These are phyloP conservation scores for Fusarium proliferatum DNA, from an alignment of 2,329 filamentous ascomycete species.

Conservation along the genomic window DNA sequence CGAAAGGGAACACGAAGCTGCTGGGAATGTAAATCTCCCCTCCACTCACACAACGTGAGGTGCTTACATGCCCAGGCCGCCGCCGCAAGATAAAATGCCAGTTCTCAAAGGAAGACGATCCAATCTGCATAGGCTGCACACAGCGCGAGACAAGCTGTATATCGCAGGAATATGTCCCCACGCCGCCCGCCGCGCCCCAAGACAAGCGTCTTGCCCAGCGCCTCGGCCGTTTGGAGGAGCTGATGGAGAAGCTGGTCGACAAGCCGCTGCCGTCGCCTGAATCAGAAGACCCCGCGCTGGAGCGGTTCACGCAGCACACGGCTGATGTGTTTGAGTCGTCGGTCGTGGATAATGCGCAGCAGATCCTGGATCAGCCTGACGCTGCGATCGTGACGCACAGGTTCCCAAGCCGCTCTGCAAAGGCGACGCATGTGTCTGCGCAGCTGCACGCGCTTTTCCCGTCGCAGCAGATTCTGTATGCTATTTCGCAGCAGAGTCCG, in stretches of 20 bases:
- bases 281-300: slow-evolving; percentile 5
- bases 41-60: neutral
- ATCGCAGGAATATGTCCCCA: slow-evolving; percentile 59
- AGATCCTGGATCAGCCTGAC: slow-evolving; percentile 15
- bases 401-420: slow-evolving; percentile 10
- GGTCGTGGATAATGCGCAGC: slow-evolving; percentile 34
- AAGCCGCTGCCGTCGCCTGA: slow-evolving; percentile 40
- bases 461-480: slow-evolving; percentile 33
- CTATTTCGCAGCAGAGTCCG: slow-evolving; percentile 40
- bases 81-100: slow-evolving; percentile 66
- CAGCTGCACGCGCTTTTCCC: slow-evolving; percentile 41
- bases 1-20: slow-evolving; percentile 69
- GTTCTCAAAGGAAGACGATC: slow-evolving; percentile 54
- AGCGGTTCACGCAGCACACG: slow-evolving; percentile 41
- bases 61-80: slow-evolving; percentile 40
- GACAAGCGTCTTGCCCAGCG: slow-evolving; percentile 57
- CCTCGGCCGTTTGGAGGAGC: slow-evolving; percentile 58
- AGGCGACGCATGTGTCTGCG: slow-evolving; percentile 24
- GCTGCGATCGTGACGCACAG: slow-evolving; percentile 4
- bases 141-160: slow-evolving; percentile 56
- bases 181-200: slow-evolving; percentile 46
- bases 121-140: slow-evolving; percentile 59
- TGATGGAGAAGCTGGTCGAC: slow-evolving; percentile 60
- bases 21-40: slow-evolving; percentile 64
- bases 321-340: slow-evolving; percentile 37